A percentile compares a stretch with the other conserved stretches of the same genome.
These are phyloP conservation scores for Lachancea fermentati DNA, from an alignment of 805 yeast genomes.

Conservation along the genomic window DNA sequence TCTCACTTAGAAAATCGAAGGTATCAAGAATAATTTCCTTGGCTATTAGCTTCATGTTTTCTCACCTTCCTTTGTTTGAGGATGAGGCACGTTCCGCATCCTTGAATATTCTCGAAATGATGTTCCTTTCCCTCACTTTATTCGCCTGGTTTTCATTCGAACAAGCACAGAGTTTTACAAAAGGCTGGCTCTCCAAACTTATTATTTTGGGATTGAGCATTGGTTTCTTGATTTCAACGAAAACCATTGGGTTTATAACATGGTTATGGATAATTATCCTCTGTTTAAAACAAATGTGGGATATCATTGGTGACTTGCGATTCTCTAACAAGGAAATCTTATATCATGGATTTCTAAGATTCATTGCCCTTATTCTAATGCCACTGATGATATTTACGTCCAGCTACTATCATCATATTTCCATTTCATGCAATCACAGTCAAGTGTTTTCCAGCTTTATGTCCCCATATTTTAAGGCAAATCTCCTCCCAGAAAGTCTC, in stretches of 20 bases:
- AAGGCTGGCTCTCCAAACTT: constrained; percentile 49
- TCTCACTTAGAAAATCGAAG: constrained; percentile 17
- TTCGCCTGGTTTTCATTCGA: constrained; percentile 48
- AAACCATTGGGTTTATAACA: constrained; percentile 68
- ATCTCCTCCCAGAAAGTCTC: constrained; percentile 41
- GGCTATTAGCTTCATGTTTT: constrained; percentile 27
- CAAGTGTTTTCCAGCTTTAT: constrained; percentile 36
- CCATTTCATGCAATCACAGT: constrained; percentile 18
- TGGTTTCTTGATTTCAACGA: constrained; percentile 56
- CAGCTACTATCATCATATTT: constrained; percentile 54
- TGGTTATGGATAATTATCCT: constrained; percentile 55
- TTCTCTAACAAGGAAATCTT: constrained; percentile 36
- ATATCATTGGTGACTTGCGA: constrained; percentile 58
- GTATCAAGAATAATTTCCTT: constrained; percentile 41
- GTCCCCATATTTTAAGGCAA: constrained; percentile 62
- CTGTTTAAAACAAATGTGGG: constrained; percentile 55
- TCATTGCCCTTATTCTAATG: constrained; percentile 40
- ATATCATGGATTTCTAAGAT: constrained; percentile 38
- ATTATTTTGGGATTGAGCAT: constrained; percentile 44
- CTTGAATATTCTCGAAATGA: constrained; percentile 40
- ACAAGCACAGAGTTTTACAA: constrained; percentile 39
- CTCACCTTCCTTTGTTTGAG: constrained; percentile 17
- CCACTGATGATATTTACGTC: constrained; percentile 57
- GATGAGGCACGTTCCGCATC: constrained; percentile 14
- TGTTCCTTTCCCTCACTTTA: constrained; percentile 43